Evolutionary conservation across 345 rosid species (phyloP).

Genomic region (Corchorus capsularis): DNA sequence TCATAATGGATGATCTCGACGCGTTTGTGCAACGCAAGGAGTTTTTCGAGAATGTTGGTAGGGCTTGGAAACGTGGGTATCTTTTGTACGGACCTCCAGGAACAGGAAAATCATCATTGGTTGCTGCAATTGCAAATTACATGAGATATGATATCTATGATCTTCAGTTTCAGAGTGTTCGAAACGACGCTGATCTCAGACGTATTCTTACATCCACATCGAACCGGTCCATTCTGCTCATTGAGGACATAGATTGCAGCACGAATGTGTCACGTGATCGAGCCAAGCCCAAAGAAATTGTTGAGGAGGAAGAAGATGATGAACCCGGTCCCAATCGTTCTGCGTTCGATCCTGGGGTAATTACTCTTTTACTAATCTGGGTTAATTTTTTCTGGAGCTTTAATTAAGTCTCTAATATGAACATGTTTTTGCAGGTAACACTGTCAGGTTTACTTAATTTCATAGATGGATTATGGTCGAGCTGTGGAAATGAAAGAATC

Average conservation of each 20-base stretch:
- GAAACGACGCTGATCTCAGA: constrained; percentile 23
- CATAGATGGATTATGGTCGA: constrained; percentile 31
- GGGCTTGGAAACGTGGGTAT: constrained; percentile 32
- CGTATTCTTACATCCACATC: constrained; percentile 20
- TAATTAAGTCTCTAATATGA: not conserved
- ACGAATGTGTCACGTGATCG: not conserved
- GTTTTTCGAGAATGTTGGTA: constrained; percentile 23
- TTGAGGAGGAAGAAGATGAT: not conserved
- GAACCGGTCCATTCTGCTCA: constrained; percentile 15
- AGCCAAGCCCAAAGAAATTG: not conserved
- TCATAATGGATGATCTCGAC: constrained; percentile 21
- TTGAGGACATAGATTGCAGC: constrained; percentile 20
- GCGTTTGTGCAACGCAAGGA: constrained; percentile 9
- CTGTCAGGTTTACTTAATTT: constrained; percentile 26
- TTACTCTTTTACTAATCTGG: not conserved
- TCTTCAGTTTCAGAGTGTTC: constrained; percentile 25
- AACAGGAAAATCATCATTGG: constrained; percentile 26
- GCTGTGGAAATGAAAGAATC: constrained; percentile 28
- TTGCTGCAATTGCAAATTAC: constrained; percentile 27
- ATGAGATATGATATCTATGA: constrained; percentile 25
- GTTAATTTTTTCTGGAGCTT: not conserved
- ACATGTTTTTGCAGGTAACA: constrained; percentile 11
- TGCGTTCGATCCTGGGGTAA: constrained; percentile 19
- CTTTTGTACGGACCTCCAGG: constrained; percentile 28
- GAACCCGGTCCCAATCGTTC: not conserved